These are phyloP conservation scores for Botrytis porri DNA, from an alignment of 2,329 filamentous ascomycete genomes.

Conservation along the genomic window DNA sequence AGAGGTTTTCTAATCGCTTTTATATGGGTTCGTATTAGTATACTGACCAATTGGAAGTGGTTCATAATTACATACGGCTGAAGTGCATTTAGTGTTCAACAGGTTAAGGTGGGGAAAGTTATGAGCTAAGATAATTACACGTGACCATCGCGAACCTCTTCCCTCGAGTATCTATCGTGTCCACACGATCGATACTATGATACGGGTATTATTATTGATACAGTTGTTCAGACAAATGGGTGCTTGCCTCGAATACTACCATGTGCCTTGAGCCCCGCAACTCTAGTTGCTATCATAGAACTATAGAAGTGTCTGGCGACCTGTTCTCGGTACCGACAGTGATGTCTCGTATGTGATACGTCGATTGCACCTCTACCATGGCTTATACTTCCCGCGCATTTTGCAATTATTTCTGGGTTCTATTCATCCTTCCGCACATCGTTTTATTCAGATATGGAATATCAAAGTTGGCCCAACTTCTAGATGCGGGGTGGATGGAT, in stretches of 20 bases:
- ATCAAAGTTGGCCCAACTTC: not conserved
- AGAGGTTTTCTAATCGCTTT: not conserved
- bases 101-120: not conserved
- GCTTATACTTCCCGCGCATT: not conserved
- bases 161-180: not conserved
- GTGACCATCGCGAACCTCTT: not conserved
- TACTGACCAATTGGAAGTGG: not conserved
- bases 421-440: not conserved
- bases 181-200: too few relatives aligned
- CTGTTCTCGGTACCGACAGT: not conserved
- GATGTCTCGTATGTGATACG: not conserved
- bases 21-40: not conserved
- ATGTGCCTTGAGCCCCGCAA: too few relatives aligned
- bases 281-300: not conserved
- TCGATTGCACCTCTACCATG: not conserved
- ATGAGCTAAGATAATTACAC: not conserved
- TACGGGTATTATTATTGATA: not conserved
- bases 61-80: not conserved
- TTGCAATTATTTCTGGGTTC: not conserved
- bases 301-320: not conserved
- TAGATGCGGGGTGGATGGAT: not conserved
- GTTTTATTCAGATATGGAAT: too few relatives aligned
- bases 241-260: not conserved
- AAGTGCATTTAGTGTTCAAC: not conserved
- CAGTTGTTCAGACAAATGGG: not conserved